Conservation (phyloP, 2,329 filamentous ascomycete genomes). For the Coleophoma eucalyptorum region DNA sequence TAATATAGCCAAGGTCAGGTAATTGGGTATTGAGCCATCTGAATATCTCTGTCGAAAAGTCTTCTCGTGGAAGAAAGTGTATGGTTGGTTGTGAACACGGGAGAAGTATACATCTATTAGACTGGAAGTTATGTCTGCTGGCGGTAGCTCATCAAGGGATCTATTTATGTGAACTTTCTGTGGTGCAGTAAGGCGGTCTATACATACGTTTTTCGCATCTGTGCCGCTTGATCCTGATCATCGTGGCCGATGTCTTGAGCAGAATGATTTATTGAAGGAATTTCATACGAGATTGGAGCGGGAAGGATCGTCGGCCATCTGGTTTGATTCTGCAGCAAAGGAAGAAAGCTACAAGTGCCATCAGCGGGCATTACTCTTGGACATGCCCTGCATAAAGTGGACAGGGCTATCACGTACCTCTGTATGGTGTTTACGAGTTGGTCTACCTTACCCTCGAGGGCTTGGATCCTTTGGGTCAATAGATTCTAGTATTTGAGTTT, state of each 20-base stretch:
- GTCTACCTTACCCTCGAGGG: neutral
- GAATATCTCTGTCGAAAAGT: conserved; percentile 27
- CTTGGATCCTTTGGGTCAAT: neutral
- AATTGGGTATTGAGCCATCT: conserved; percentile 20
- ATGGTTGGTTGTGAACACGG: conserved; percentile 33
- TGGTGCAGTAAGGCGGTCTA: neutral
- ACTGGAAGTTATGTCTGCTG: conserved; percentile 3
- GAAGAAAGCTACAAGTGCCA: neutral
- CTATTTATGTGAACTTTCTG: neutral
- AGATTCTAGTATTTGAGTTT: neutral
- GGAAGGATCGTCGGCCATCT: neutral
- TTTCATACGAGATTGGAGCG: neutral
- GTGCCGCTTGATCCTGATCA: neutral
- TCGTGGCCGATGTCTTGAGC: neutral
- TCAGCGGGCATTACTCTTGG: neutral
- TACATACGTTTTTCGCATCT: neutral
- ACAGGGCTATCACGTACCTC: neutral
- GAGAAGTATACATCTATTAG: conserved; percentile 27
- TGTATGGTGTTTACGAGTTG: neutral
- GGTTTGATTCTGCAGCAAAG: neutral
- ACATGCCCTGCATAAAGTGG: neutral
- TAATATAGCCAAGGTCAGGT: conserved; percentile 28
- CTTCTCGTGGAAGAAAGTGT: conserved; percentile 31
- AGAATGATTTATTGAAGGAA: neutral
- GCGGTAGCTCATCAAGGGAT: conserved; percentile 2